A percentile compares a stretch with the other conserved stretches of the same genome.
Conservation (phyloP, 768 basidiomycete species). For the Lactarius akahatsu region DNA sequence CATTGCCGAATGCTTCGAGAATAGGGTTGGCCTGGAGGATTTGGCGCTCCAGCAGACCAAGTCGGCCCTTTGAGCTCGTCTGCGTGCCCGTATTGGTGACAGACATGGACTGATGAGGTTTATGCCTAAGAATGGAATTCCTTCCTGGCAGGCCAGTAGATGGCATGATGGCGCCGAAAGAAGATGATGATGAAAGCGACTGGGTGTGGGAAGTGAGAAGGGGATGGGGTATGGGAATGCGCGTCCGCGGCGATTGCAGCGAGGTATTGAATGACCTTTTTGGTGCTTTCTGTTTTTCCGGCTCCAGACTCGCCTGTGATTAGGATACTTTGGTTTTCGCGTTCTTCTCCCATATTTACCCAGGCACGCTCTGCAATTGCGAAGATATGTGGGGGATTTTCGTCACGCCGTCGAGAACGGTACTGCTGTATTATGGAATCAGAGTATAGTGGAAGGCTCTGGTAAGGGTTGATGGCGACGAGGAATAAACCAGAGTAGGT, state of each 20-base stretch:
- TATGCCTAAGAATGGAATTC: constrained; percentile 44
- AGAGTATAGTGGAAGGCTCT: constrained; percentile 85
- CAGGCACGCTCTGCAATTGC: constrained; percentile 97
- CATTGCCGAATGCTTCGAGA: constrained; percentile 96
- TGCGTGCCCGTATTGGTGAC: constrained; percentile 44
- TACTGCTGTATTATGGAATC: constrained; percentile 88
- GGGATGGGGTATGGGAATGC: constrained; percentile 49
- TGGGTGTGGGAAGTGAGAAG: constrained; percentile 67
- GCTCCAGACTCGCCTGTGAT: constrained; percentile 99
- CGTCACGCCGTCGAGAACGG: constrained; percentile 81
- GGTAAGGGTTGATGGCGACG: constrained; percentile 98
- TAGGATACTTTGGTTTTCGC: constrained; percentile 96
- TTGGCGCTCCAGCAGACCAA: constrained; percentile 91
- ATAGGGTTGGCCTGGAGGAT: constrained; percentile 98
- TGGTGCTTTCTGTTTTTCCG: constrained; percentile 98
- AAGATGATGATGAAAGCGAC: constrained; percentile 51
- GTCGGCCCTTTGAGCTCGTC: constrained; percentile 64
- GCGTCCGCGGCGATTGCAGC: constrained; percentile 92
- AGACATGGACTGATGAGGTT: constrained; percentile 54
- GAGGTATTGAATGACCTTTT: constrained; percentile 99
- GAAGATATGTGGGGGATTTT: constrained; percentile 95
- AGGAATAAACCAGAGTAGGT: constrained; percentile 96
- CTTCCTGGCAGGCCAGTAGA: constrained; percentile 68
- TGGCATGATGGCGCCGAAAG: constrained; percentile 56
- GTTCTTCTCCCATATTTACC: constrained; percentile 97